Base-by-base conservation (phyloP, 2,329 filamentous ascomycete species). In the Colletotrichum australisinense region DNA sequence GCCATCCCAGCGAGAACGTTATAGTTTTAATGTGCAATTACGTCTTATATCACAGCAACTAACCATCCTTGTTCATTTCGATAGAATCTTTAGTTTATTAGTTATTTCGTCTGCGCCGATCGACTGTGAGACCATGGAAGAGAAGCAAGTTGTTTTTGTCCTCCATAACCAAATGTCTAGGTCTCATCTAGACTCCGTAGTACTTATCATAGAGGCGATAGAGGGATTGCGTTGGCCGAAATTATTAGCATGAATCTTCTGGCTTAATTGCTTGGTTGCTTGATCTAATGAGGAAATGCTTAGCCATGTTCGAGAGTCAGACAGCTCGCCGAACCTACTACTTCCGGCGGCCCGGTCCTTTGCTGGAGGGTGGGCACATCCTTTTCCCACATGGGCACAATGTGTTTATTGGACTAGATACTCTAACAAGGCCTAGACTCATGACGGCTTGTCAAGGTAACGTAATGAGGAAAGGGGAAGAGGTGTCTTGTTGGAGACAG, bases 191-290 rank as follows among this genome's bases (percentile, higher is more conserved):
- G 38, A 19, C 3, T 42, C 16, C 5, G 6, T 19, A 6, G 3
- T 3, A 19, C 1, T 0, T 7, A 7, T 1, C 0, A 6, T 6
- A 19, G 3, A 42, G 19, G 16, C 1, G 6, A 42, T 3, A 19
- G 38, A 16, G 38, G 6, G 5, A 8, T 8, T 35, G 1, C 11
- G 1, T 42, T 19, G 14, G 16, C 16, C 16, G 1, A 1, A 1
- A 2, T 8, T 19, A 42, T 19, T 7, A 7, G 6, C 7, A 9
- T 9, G 8, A 11, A 11, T n/a, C 4, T 22, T 9, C 19, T 9
- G 9, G 8, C 7, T 4, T 11, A 1, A 9, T 3, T 49, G 8
- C 4, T n/a, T 49, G 42, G 42, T n/a, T 49, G 16, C 19, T 49
- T 8, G 19, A 49, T 8, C 19, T 49, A 49, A 11, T 49, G 8